Percentiles rank a stretch among this genome's conserved stretches.
Evolutionary conservation across 129 eudicot species (phyloP).

Genomic region (Helichrysum umbraculigerum): DNA sequence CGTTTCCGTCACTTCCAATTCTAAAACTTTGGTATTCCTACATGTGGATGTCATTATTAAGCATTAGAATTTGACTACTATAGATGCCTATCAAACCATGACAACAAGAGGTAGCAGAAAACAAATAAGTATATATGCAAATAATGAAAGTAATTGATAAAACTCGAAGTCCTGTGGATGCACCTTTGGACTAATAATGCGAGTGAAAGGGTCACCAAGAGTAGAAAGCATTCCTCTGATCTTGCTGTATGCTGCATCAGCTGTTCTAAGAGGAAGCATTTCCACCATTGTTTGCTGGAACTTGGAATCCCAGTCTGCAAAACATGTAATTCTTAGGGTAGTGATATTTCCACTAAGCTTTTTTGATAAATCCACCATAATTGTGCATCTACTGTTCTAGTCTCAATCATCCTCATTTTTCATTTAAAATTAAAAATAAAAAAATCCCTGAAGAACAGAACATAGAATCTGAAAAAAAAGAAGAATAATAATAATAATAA

Average conservation of each 20-base stretch:
- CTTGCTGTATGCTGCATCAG: conserved; percentile 97
- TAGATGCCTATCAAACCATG: background rate
- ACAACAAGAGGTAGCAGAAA: background rate
- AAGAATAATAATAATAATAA: background rate
- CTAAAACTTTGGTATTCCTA: conserved; percentile 96
- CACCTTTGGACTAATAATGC: conserved; percentile 96
- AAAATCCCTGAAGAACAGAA: too few relatives aligned
- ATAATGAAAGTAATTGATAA: background rate
- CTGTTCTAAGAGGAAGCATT: conserved; percentile 90
- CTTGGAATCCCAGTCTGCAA: conserved; percentile 86
- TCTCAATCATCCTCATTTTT: too few relatives aligned
- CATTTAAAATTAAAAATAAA: too few relatives aligned
- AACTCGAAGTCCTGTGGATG: background rate
- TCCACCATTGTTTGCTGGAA: conserved; percentile 99
- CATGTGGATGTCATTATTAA: conserved; percentile 11
- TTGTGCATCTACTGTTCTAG: too few relatives aligned
- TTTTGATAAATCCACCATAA: too few relatives aligned
- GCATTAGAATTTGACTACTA: background rate
- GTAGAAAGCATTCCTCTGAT: conserved; percentile 92
- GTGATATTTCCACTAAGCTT: too few relatives aligned
- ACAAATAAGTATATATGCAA: background rate
- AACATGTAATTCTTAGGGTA: background rate
- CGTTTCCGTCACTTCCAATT: conserved; percentile 94
- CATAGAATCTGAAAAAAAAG: background rate
- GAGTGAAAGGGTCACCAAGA: conserved; percentile 95